Percentiles rank a stretch among this genome's conserved stretches.
phyloP scores from a whole-genome alignment of 192 early-diverging fungal species.

The Coemansia guatemalensis region DNA sequence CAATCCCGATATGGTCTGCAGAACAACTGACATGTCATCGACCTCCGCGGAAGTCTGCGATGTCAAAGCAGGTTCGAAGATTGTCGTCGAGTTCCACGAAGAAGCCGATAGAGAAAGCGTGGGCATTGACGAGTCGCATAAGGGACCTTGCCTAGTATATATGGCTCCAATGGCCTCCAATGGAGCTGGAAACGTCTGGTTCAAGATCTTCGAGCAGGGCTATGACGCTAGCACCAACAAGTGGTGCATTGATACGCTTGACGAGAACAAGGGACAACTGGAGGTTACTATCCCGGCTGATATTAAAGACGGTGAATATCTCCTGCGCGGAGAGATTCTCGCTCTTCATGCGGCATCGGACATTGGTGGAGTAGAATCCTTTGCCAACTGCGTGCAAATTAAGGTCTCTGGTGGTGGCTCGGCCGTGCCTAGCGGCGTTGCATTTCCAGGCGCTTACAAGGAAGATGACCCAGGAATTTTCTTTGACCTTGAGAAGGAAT shows the following conservation, averaged over 20 bases:
- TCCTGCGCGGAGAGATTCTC: conserved; percentile 20
- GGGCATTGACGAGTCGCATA: conserved; percentile 11
- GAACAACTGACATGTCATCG: conserved; percentile 1
- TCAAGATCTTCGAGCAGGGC: conserved; percentile 32
- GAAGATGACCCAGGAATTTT: no score
- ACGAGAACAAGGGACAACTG: conserved; percentile 20
- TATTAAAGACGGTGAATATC: conserved; percentile 15
- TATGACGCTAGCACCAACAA: conserved; percentile 13
- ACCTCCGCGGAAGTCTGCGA: conserved; percentile 4
- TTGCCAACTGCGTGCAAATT: conserved; percentile 9
- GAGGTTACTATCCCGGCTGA: conserved; percentile 22
- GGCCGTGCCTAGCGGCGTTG: not conserved
- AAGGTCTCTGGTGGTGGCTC: conserved; percentile 11
- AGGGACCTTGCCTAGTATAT: conserved; percentile 24
- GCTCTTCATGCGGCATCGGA: conserved; percentile 16
- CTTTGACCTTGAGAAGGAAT: no score
- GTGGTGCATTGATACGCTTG: conserved; percentile 30
- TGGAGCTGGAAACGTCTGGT: conserved; percentile 25
- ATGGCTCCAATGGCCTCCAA: conserved; percentile 16
- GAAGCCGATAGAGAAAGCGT: not conserved
- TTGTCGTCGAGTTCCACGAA: conserved; percentile 25
- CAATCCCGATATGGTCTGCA: conserved; percentile 15
- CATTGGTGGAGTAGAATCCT: conserved; percentile 11
- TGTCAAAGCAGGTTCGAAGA: conserved; percentile 17
- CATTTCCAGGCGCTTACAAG: conserved; percentile 24